A percentile compares a stretch with the other conserved stretches of the same genome.
Conservation (phyloP, 257 asterid species). For the Scutellaria galericulata region DNA sequence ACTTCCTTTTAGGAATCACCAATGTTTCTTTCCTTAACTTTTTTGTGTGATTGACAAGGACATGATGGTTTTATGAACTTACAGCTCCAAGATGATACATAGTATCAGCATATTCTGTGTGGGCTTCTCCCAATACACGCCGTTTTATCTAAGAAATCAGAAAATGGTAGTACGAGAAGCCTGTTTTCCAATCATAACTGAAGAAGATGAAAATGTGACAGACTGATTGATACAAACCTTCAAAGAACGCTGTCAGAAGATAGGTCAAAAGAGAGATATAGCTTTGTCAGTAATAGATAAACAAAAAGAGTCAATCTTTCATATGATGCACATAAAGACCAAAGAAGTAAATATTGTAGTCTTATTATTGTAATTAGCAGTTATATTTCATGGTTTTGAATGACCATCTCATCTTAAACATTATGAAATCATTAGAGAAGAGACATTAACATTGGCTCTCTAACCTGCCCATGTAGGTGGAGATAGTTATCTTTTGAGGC, state of each 20-base stretch:
- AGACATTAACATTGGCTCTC: conserved; percentile 3
- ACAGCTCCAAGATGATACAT: conserved; percentile 92
- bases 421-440: conserved; percentile 14
- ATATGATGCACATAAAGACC: conserved; percentile 19
- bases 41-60: neutral
- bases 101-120: conserved; percentile 89
- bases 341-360: conserved; percentile 2
- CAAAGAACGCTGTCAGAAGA: conserved; percentile 77
- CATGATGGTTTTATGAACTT: conserved; percentile 42
- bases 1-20: conserved; percentile 10
- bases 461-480: conserved; percentile 4
- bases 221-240: conserved; percentile 63
- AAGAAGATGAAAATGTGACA: conserved; percentile 34
- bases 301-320: conserved; percentile 20
- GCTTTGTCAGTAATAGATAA: conserved; percentile 35
- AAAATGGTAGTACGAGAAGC: conserved; percentile 35
- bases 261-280: conserved; percentile 33
- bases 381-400: conserved; percentile 4
- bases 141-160: conserved; percentile 68
- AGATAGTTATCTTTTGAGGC: conserved; percentile 2
- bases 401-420: conserved; percentile 27
- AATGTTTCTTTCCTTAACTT: neutral
- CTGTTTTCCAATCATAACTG: conserved; percentile 34
- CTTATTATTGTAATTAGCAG: neutral
- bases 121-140: conserved; percentile 80